Percentiles rank a stretch among this genome's conserved stretches.
phyloP scores from a whole-genome alignment of 805 yeast genomes.

The Scheffersomyces coipomensis region DNA sequence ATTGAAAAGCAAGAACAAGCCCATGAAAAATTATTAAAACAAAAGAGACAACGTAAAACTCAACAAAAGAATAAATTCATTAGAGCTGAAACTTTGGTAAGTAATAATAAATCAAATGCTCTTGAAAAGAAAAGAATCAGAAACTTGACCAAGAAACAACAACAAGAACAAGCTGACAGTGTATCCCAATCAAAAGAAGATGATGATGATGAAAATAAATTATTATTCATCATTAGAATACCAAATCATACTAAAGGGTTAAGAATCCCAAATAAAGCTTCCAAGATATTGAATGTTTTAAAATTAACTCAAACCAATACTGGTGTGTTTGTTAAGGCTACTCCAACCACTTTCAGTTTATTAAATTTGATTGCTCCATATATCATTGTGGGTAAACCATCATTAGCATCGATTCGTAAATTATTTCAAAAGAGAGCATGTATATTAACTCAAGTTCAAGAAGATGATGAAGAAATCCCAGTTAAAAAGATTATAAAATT shows the following conservation, averaged over 20 bases:
- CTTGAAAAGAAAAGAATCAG: constrained; percentile 69
- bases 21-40: constrained; percentile 46
- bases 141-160: constrained; percentile 56
- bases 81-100: constrained; percentile 73
- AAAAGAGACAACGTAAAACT: constrained; percentile 40
- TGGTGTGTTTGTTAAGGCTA: constrained; percentile 71
- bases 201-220: constrained; percentile 33
- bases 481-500: constrained; percentile 43
- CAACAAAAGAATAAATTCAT: constrained; percentile 54
- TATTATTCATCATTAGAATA: constrained; percentile 66
- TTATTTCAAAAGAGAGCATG: constrained; percentile 76
- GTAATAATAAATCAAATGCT: constrained; percentile 60
- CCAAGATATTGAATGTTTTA: constrained; percentile 56
- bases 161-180: constrained; percentile 52
- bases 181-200: constrained; percentile 40
- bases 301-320: constrained; percentile 60
- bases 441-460: constrained; percentile 39
- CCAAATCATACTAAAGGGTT: constrained; percentile 59
- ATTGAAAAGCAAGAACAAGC: constrained; percentile 71
- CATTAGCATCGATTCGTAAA: constrained; percentile 69
- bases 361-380: constrained; percentile 71
- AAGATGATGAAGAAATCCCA: constrained; percentile 12
- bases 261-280: constrained; percentile 64
- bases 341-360: constrained; percentile 57
- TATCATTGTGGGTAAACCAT: constrained; percentile 70